Base-by-base conservation (phyloP, 2,329 filamentous ascomycete genomes). In the Ophiostoma triangulosporum region DNA sequence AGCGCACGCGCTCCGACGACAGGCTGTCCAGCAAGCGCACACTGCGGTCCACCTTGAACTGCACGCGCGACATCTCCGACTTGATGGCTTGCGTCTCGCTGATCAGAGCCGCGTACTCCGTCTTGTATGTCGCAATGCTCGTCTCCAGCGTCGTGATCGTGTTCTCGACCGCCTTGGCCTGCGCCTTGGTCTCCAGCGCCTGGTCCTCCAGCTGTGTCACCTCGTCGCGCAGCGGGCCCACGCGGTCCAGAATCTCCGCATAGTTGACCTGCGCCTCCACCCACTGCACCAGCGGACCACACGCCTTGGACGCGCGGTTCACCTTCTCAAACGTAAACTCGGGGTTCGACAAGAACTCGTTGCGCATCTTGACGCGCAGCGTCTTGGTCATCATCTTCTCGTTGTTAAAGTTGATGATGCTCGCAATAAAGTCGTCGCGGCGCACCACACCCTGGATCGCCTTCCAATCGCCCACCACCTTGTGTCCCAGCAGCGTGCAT, bases 1-100 rank as follows among this genome's bases (percentile, higher is more conserved):
- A 98, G 64, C 93, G 84, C 36, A 78, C 80, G 68, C 91, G 81
- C 71, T 98, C 93, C 4, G 91, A 96, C 8, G 93, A 94, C 60
- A 98, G 74, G 69, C 90, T 96, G 69, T 96, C 91, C 20, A 98
- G 82, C 48, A 98, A 76, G 63, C 89, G 84, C 58, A 96, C 88
- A 72, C 91, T 97, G 65, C 93, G 84, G 66, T 97, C 88, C 54
- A 98, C 93, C 77, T 98, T 98, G 74, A 90, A 95, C 68, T 98
- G 86, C 7, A 98, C 93, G 57, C 88, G 84, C 57, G 83, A 81
- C 93, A 98, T 97, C 70, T 98, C 93, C 0, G 85, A 74, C 73
- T 97, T 97, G 78, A 98, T 97, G 4, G 89, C 87, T 67, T 97
- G 87, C 0, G 90, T 96, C 71, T 98, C 89, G 67, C 90, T 95